Conservation (phyloP, 108 stramenopile species). For the Skeletonema grethae region DNA sequence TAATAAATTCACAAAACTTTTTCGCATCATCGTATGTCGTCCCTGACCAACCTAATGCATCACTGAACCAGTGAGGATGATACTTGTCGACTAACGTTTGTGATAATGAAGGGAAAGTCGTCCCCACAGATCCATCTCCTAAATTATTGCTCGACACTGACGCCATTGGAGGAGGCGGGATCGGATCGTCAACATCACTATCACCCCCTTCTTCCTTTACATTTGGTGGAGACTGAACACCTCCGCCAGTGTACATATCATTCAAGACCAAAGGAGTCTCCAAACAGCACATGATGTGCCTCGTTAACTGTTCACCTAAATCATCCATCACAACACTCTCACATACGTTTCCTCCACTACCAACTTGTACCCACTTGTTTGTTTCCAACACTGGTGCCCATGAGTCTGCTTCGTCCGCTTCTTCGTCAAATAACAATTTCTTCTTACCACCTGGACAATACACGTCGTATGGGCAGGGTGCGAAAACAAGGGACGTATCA, state of each 20-base stretch:
- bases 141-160: neutral
- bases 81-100: neutral
- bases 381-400: conserved; percentile 32
- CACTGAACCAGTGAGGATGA: conserved; percentile 9
- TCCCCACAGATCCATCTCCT: neutral
- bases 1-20: conserved; percentile 22
- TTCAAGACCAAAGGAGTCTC: neutral
- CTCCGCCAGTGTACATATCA: neutral
- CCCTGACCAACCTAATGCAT: conserved; percentile 18
- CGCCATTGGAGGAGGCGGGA: neutral
- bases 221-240: conserved; percentile 1
- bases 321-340: neutral
- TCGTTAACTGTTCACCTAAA: conserved; percentile 26
- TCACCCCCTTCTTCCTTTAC: conserved; percentile 8
- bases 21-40: conserved; percentile 11
- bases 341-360: conserved; percentile 24
- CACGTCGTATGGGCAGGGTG: conserved; percentile 41
- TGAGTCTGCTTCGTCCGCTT: conserved; percentile 5
- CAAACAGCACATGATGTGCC: conserved; percentile 40
- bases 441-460: conserved; percentile 29
- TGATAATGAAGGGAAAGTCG: neutral
- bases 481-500: neutral
- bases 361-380: conserved; percentile 43
- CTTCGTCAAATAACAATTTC: conserved; percentile 20
- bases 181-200: neutral